Evolutionary conservation across 208 protist species (phyloP), one percentile per base, ranked within the genome.

Genomic region (Crithidia sp.): DNA sequence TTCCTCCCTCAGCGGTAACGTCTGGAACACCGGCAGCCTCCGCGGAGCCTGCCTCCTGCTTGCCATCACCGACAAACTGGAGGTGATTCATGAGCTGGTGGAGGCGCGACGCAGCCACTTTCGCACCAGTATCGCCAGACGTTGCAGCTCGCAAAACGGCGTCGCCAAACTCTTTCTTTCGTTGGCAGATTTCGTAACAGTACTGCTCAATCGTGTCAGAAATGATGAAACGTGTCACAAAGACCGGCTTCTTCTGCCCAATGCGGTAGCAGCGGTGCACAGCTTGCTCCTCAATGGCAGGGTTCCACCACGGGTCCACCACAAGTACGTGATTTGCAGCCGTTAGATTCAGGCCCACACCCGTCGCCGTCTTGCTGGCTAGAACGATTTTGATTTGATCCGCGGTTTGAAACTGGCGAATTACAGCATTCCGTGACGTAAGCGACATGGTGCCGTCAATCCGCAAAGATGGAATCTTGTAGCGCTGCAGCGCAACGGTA

Each of bases 271-370:
- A 97, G 9, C 97, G 89, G 76, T 99, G 94, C 45, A 99, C 93
- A 0, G 97, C 97, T 74, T 99, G 98, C 57, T 98, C 86, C 67
- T 99, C 97, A 64, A 98, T 93, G 28, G 95, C 95, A 28, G 97
- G 95, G 70, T 99, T 99, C 96, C 97, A 99, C 97, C 98, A 99
- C 39, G 93, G 92, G 75, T 99, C 97, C 58, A 98, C 88, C 0
- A 99, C 77, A 37, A 99, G 81, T 0, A 99, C 97, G 53, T 98
- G 86, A 62, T 96, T 98, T 5, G 99, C 99, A 7, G 86, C 92
- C 2, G 96, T 99, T 13, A 99, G 91, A 65, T 99, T 99, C 7
- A 99, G 84, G 8, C 99, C 99, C 37, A 99, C 92, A 56, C 98
- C 98, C 16, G 97, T 98, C 14, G 97, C 93, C 10, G 96, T 97